Percentiles rank a stretch among this genome's conserved stretches.
Conservation (phyloP, 257 asterid genomes). For the Solanum megistacrolobum region DNA sequence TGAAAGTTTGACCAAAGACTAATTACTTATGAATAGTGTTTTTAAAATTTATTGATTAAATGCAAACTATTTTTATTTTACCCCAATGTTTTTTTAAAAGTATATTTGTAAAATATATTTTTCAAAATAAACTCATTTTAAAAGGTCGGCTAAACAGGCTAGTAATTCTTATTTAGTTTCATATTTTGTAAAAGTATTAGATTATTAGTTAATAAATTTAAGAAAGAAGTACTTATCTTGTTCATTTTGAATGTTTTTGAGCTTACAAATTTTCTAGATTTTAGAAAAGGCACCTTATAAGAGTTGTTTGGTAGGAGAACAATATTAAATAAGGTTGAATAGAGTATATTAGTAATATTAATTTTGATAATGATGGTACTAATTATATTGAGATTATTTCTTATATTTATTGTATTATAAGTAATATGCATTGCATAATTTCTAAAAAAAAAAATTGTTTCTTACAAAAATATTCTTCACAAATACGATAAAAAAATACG, state of each 20-base stretch:
- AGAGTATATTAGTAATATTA: no score
- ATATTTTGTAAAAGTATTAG: background rate
- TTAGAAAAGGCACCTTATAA: background rate
- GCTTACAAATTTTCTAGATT: no score
- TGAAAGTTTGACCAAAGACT: background rate
- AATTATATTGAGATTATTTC: no score
- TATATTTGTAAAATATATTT: background rate
- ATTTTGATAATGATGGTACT: no score
- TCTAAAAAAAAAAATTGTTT: no score
- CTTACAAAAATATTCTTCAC: no score
- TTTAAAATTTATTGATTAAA: no score
- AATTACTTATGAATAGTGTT: background rate
- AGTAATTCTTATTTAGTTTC: background rate
- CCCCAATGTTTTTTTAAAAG: no score
- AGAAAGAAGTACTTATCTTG: background rate
- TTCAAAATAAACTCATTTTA: background rate
- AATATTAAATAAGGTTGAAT: no score
- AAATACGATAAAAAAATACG: no score
- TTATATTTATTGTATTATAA: no score
- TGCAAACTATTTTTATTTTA: background rate
- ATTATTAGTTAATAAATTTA: background rate
- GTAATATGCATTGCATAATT: background rate
- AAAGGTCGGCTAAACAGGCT: background rate
- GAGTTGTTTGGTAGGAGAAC: background rate
- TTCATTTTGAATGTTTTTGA: background rate